Evolutionary conservation across 164 flowering plant species (phyloP), one percentile per base, ranked within the genome.

Genomic region (Vitis rotundifolia): DNA sequence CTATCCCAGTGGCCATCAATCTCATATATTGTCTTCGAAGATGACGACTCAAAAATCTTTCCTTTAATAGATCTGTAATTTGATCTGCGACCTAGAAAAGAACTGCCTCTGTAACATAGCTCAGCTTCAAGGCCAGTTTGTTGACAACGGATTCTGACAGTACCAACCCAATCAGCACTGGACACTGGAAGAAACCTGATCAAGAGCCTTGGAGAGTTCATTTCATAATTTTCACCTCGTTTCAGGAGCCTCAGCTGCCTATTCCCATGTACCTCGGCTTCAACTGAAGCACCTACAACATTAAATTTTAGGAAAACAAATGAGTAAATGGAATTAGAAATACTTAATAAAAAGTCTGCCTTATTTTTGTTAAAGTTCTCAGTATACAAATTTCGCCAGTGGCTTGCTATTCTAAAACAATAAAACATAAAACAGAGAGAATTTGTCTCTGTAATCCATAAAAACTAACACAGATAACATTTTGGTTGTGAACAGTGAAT

Each of bases 1-100:
- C 91, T 86, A 62, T 94, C 97, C 98, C 98, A 94, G 16, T 83
- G 87, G 52, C 98, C 97, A 61, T 78, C 57, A 31, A 94, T 75
- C 72, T 89, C 89, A 37, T 72, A 87, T 22, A 22, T 22, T 22
- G 82, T 76, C 65, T 87, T 79, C 68, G 16, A 63, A 0, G 97
- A 78, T 2, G 84, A 80, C 10, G 90, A 78, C 6, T 71, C 70
- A 53, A 80, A 68, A 44, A 94, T 94, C 70, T 81, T 90, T 49
- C 98, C 98, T 67, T 69, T 85, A 11, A 94, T 59, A 3, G 87
- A 77, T 73, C 86, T 78, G 19, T 74, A 61, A 68, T 65, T 79
- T 22, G 87, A 78, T 70, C 85, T 73, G 7, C 82, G 71, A 0
- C 86, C 82, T 3, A 88, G 68, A 50, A 89, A 79, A 12, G 90